A percentile compares a stretch with the other conserved stretches of the same genome.
Conservation (phyloP, 306 rosid genomes). For the Herpetospermum pedunculosum region DNA sequence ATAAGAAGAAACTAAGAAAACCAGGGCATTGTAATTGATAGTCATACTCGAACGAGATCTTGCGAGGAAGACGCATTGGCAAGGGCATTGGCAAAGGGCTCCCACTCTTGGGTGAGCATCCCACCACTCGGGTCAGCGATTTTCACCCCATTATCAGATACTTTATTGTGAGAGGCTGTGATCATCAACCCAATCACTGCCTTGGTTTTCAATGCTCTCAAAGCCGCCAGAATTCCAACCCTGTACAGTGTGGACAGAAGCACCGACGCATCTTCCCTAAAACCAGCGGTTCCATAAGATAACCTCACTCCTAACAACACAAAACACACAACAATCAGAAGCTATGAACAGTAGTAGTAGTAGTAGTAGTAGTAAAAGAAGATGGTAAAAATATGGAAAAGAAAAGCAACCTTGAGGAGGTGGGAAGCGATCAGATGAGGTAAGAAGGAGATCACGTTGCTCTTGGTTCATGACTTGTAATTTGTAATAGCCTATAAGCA, state of each 20-base stretch:
- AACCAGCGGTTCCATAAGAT: slow-evolving; percentile 80
- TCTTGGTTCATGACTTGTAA: slow-evolving; percentile 38
- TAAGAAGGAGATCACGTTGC: slow-evolving; percentile 46
- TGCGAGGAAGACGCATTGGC: slow-evolving; percentile 56
- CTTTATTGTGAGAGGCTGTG: slow-evolving; percentile 80
- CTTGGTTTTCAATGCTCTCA: slow-evolving; percentile 47
- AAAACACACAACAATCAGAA: background rate
- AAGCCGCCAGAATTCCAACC: slow-evolving; percentile 66
- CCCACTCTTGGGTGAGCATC: slow-evolving; percentile 91
- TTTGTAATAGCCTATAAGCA: background rate
- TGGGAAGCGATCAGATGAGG: slow-evolving; percentile 39
- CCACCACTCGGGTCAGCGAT: slow-evolving; percentile 73
- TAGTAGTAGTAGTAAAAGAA: background rate
- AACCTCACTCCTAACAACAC: slow-evolving; percentile 35
- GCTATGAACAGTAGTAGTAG: background rate
- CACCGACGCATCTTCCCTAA: slow-evolving; percentile 68
- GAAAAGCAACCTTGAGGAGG: slow-evolving; percentile 41
- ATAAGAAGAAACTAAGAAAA: background rate
- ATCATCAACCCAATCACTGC: slow-evolving; percentile 75
- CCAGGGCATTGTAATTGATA: background rate
- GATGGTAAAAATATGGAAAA: background rate
- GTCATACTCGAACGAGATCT: slow-evolving; percentile 33
- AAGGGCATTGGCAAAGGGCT: slow-evolving; percentile 72
- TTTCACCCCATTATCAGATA: slow-evolving; percentile 84
- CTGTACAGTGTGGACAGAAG: slow-evolving; percentile 58